Conservation (phyloP, 805 yeast species). For the Grigorovia jiainica region DNA sequence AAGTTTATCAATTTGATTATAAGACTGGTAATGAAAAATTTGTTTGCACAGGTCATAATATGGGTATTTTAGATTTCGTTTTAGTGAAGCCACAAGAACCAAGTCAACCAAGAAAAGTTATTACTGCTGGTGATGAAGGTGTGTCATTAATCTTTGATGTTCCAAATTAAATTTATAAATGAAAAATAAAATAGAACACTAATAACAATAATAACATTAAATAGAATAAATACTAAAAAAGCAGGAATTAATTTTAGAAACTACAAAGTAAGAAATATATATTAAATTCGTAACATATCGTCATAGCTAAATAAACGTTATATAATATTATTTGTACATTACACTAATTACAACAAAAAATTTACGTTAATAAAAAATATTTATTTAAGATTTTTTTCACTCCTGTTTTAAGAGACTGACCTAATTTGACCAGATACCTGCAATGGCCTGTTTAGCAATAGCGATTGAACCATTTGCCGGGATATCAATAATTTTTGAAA, state of each 20-base stretch:
- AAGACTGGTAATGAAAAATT: conserved; percentile 73
- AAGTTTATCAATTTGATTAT: conserved; percentile 77
- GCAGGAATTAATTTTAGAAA: no score
- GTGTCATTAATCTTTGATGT: conserved; percentile 65
- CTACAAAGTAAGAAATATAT: no score
- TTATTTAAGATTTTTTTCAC: not conserved
- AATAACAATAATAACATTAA: no score
- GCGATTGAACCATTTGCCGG: conserved; percentile 35
- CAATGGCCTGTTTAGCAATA: conserved; percentile 39
- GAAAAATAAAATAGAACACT: not conserved
- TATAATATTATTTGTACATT: not conserved
- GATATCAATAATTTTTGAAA: conserved; percentile 38
- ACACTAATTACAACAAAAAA: not conserved
- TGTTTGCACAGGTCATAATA: conserved; percentile 83
- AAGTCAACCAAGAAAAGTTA: conserved; percentile 37
- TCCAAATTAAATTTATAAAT: conserved; percentile 16
- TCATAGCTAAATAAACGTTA: not conserved
- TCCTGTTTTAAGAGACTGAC: not conserved
- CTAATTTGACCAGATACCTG: conserved; percentile 13
- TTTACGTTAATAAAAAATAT: not conserved
- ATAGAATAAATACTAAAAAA: no score
- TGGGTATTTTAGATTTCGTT: conserved; percentile 86
- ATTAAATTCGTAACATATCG: no score
- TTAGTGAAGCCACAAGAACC: conserved; percentile 38
- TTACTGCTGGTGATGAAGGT: conserved; percentile 97